Evolutionary conservation across 225 moss, liverwort and hornwort genomes (phyloP).

Genomic region (Bryum argenteum): DNA sequence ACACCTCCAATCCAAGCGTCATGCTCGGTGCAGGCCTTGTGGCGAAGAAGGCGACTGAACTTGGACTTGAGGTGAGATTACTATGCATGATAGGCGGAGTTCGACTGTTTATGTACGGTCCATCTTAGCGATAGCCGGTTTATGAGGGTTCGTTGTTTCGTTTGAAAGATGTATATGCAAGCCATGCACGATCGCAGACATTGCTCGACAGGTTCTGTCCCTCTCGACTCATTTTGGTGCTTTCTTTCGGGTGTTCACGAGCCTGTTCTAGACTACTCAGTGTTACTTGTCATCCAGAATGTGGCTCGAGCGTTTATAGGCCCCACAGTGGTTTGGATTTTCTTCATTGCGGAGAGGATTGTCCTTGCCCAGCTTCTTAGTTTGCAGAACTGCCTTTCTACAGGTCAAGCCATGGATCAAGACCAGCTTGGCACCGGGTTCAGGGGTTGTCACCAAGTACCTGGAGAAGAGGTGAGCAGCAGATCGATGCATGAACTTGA

Average conservation of each 20-base stretch:
- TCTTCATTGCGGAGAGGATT: not conserved
- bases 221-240: not conserved
- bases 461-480: conserved; percentile 67
- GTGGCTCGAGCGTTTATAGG: not conserved
- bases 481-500: conserved; percentile 5
- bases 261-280: not conserved
- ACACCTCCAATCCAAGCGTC: conserved; percentile 93
- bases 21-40: conserved; percentile 97
- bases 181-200: conserved; percentile 4
- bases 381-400: conserved; percentile 18
- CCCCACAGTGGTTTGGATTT: not conserved
- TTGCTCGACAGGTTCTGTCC: not conserved
- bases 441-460: conserved; percentile 94
- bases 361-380: conserved; percentile 6
- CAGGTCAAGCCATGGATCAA: conserved; percentile 97
- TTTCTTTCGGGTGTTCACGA: not conserved
- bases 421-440: conserved; percentile 96
- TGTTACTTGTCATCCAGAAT: not conserved
- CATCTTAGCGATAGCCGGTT: not conserved
- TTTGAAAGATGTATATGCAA: not conserved
- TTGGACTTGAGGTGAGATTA: conserved; percentile 67
- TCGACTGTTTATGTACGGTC: not conserved
- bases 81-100: conserved; percentile 10
- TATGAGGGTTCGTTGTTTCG: not conserved
- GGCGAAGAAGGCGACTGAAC: conserved; percentile 86